Conservation (phyloP, 2,329 filamentous ascomycete species). For the Sordariomycetes sp. region DNA sequence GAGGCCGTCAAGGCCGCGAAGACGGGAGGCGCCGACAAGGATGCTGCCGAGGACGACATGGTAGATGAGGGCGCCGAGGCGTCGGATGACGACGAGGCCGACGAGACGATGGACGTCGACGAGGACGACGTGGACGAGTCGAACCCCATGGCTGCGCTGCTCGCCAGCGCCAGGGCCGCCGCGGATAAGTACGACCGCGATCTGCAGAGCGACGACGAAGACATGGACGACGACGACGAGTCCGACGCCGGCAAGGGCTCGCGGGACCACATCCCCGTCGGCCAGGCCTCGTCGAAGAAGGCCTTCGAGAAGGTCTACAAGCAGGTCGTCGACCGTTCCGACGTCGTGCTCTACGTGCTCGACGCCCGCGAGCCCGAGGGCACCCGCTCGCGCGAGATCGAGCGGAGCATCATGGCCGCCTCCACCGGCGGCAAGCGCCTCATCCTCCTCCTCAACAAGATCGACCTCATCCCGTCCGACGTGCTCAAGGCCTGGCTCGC, state of each 20-base stretch:
- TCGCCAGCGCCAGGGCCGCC: conserved; percentile 72
- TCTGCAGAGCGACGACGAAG: conserved; percentile 47
- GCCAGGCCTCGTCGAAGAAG: conserved; percentile 58
- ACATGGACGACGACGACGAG: conserved; percentile 35
- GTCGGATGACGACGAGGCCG: conserved; percentile 26
- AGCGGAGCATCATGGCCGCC: conserved; percentile 84
- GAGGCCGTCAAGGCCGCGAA: conserved; percentile 62
- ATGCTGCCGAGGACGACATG: conserved; percentile 33
- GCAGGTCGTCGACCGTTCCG: conserved; percentile 76
- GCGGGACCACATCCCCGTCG: conserved; percentile 37
- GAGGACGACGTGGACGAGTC: conserved; percentile 54
- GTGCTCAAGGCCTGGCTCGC: conserved; percentile 78
- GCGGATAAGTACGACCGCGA: conserved; percentile 65
- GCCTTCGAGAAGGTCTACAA: conserved; percentile 96
- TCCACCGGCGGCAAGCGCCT: conserved; percentile 74
- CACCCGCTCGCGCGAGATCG: conserved; percentile 81
- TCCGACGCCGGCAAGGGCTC: conserved; percentile 48
- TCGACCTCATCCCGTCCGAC: conserved; percentile 74
- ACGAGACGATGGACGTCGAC: conserved; percentile 42
- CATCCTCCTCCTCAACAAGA: conserved; percentile 91
- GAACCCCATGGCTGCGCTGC: conserved; percentile 85
- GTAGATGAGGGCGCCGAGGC: conserved; percentile 36
- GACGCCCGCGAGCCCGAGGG: conserved; percentile 87
- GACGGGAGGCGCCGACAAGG: conserved; percentile 38
- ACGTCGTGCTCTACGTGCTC: conserved; percentile 86